These are phyloP conservation scores for Acer yangbiense DNA, from an alignment of 345 rosid species.

Conservation along the genomic window DNA sequence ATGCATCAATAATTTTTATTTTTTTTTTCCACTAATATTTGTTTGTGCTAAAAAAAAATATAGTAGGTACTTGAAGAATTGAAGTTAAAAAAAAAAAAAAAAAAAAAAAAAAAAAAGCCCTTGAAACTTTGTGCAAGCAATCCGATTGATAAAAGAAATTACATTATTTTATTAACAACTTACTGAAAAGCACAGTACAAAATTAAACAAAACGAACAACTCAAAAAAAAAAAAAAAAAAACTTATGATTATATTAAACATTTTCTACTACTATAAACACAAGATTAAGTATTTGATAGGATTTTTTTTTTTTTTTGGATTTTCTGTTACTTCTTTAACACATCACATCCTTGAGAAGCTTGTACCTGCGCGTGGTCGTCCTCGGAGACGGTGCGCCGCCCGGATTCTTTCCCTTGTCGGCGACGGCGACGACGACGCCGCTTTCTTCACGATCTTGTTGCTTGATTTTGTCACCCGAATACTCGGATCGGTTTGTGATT, in stretches of 20 bases:
- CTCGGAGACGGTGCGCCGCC: conserved; percentile 72
- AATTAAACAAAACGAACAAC: conserved; percentile 1
- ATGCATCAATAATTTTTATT: conserved; percentile 4
- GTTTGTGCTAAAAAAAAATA: not conserved
- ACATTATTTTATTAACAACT: conserved; percentile 44
- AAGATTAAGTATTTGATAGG: not conserved
- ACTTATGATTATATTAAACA: conserved; percentile 22
- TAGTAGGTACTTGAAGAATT: not conserved
- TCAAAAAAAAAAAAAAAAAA: conserved; percentile 2
- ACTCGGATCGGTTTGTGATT: conserved; percentile 55
- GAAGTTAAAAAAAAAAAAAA: not conserved
- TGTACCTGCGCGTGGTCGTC: conserved; percentile 90
- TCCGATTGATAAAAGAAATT: conserved; percentile 9
- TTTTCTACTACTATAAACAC: conserved; percentile 22
- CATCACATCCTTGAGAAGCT: conserved; percentile 99
- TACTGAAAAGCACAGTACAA: conserved; percentile 17
- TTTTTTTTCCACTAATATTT: not conserved
- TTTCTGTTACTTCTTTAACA: conserved; percentile 41
- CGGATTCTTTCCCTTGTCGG: conserved; percentile 55
- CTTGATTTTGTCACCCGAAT: conserved; percentile 59
- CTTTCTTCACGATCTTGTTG: conserved; percentile 51
- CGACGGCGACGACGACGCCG: not conserved
- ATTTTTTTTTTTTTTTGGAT: not conserved
- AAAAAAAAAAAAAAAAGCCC: not conserved
- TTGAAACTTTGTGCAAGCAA: conserved; percentile 34